Base-by-base conservation (phyloP, 148 eudicot genomes). In the Fagopyrum esculentum region DNA sequence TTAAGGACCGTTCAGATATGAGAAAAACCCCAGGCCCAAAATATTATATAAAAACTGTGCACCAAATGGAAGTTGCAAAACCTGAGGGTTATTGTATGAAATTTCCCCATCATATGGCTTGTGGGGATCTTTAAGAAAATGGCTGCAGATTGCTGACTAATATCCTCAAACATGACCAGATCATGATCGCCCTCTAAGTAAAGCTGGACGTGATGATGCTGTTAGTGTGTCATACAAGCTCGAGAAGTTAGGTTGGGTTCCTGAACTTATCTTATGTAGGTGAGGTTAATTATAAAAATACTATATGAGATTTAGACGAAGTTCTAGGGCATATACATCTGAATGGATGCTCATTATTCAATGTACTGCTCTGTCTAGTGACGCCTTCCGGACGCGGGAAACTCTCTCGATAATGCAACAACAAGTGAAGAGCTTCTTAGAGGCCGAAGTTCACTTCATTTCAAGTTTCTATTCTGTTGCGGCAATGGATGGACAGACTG, bases 401-500 rank as follows among this genome's bases (percentile, higher is more conserved):
- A 93, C 98, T 51, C 87, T 93, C 17, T 81, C 82, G 54, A 86
- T 86, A 73, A 91, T 93, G 92, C 97, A 91, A 85, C 85, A 89
- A 73, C 78, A 84, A 77, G 91, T 88, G 71, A 81, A 56, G 69
- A 90, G 79, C 64, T 84, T 93, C 61, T 72, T 80, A 80, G 89
- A 89, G 79, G 91, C 98, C 44, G 89, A 87, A 80, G 85, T 88
- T 47, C 98, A 89, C 80, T 89, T 86, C 78, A 73, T 91, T 48
- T 86, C 98, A 74, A 93, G 98, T 86, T 93, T 93, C 81, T 93
- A 93, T 74, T 91, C 94, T 16, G 79, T 93, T 79, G 92, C 98
- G 73, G 97, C 98, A 74, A 88, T 89, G 97, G 98, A 93, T 82
- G 97, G 98, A 69, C 98, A 93, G 85, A 93, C 98, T 71, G 92